phyloP scores from a whole-genome alignment of 2,329 filamentous ascomycete genomes.

The Trichoderma aggressivum region DNA sequence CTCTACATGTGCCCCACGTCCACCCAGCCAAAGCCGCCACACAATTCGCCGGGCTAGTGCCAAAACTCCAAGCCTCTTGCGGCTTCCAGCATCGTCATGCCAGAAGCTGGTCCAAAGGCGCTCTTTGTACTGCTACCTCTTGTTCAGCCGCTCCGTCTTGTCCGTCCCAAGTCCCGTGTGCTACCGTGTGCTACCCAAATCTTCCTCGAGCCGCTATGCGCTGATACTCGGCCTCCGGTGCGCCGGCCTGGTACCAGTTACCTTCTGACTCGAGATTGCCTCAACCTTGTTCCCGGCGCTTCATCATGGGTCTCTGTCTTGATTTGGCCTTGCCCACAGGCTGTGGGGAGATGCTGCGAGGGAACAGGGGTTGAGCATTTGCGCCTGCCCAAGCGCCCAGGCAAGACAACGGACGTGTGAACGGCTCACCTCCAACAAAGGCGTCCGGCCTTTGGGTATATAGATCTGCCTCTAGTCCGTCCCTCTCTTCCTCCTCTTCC shows the following conservation, averaged over 20 bases:
- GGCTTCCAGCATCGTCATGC: neutral
- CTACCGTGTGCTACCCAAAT: neutral
- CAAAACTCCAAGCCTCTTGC: neutral
- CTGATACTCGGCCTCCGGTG: neutral
- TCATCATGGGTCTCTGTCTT: slow-evolving; percentile 8
- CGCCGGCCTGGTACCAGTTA: neutral
- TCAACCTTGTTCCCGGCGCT: slow-evolving; percentile 8
- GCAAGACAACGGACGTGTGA: neutral
- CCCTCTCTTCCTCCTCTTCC: neutral
- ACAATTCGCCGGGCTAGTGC: neutral
- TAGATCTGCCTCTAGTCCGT: slow-evolving; percentile 24
- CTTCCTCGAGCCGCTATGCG: neutral
- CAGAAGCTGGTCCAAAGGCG: neutral
- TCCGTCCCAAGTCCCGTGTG: neutral
- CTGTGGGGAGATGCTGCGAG: neutral
- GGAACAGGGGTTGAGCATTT: neutral
- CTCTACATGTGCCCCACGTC: neutral
- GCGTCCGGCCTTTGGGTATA: slow-evolving; percentile 26
- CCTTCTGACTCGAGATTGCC: slow-evolving; percentile 3
- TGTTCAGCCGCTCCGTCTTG: neutral
- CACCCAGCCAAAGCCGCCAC: neutral
- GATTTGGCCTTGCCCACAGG: slow-evolving; percentile 4
- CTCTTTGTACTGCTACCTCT: neutral
- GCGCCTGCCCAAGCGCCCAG: slow-evolving; percentile 7
- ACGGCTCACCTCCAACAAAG: neutral